phyloP scores from a whole-genome alignment of 768 basidiomycete species.

The Dioszegia aurantiaca region DNA sequence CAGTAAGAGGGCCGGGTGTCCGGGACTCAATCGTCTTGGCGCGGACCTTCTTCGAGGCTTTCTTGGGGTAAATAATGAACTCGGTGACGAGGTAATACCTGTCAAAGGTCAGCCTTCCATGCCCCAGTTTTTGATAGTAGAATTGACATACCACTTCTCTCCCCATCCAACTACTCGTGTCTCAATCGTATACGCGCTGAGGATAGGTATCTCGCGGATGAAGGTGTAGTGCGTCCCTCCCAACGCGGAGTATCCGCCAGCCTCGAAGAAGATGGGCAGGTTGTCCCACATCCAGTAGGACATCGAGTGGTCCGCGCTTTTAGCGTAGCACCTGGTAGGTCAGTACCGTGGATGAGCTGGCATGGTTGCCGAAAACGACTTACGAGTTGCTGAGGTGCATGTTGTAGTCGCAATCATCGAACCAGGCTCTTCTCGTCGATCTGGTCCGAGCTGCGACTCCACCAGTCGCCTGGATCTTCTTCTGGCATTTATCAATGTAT shows the following conservation, averaged over 20 bases:
- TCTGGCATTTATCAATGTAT: constrained; percentile 36
- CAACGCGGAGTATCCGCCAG: constrained; percentile 39
- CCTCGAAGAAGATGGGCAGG: constrained; percentile 32
- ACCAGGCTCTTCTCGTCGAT: constrained; percentile 29
- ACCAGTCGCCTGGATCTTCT: constrained; percentile 23
- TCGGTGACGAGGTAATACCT: constrained; percentile 50
- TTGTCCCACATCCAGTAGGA: constrained; percentile 34
- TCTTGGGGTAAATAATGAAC: constrained; percentile 50
- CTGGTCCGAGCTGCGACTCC: constrained; percentile 16
- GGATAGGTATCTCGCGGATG: constrained; percentile 51
- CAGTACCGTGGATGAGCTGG: not conserved
- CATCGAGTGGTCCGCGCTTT: constrained; percentile 30
- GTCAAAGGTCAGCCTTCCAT: not conserved
- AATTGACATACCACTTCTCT: constrained; percentile 48
- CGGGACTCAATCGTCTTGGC: not conserved
- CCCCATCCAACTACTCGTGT: constrained; percentile 47
- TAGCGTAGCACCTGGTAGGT: constrained; percentile 30
- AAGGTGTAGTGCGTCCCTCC: constrained; percentile 45
- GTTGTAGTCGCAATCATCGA: constrained; percentile 47
- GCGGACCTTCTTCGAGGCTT: constrained; percentile 2
- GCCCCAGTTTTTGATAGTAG: no score
- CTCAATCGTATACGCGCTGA: constrained; percentile 47
- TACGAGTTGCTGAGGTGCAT: constrained; percentile 45
- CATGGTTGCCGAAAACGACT: constrained; percentile 1
- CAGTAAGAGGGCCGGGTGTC: not conserved